Conservation (phyloP, 1,139 yeast species). For the Debaryomycetaceae sp. region DNA sequence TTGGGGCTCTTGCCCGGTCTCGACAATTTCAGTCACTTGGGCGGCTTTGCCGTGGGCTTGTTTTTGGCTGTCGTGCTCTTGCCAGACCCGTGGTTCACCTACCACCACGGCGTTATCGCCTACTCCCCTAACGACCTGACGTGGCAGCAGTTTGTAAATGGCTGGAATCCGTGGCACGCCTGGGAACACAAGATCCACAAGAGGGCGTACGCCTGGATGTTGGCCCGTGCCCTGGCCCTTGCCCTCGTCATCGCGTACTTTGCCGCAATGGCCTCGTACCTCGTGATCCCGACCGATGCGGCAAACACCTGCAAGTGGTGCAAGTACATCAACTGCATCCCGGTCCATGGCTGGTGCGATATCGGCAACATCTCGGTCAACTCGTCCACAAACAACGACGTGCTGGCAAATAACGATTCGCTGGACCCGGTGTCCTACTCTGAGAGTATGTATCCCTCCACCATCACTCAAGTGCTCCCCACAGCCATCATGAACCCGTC, state of each 20-base stretch:
- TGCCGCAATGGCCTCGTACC: slow-evolving; percentile 37
- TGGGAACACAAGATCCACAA: slow-evolving; percentile 22
- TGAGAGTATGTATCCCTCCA: neutral
- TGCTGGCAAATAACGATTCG: too few relatives aligned
- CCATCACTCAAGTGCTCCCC: neutral
- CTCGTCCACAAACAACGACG: too few relatives aligned
- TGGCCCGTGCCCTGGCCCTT: slow-evolving; percentile 35
- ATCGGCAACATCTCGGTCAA: slow-evolving; percentile 35
- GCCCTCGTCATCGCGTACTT: slow-evolving; percentile 41
- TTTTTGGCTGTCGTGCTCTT: slow-evolving; percentile 41
- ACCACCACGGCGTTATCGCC: slow-evolving; percentile 30
- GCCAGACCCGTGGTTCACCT: slow-evolving; percentile 47
- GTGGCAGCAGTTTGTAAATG: slow-evolving; percentile 30
- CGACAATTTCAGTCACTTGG: slow-evolving; percentile 69
- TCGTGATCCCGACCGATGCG: slow-evolving; percentile 12
- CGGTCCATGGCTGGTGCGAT: slow-evolving; percentile 68
- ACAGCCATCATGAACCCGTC: neutral
- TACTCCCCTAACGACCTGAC: slow-evolving; percentile 25
- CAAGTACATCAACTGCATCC: slow-evolving; percentile 61
- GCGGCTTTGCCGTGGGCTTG: slow-evolving; percentile 62
- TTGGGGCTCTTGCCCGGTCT: slow-evolving; percentile 65
- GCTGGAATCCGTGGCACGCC: slow-evolving; percentile 32
- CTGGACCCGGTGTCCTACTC: neutral
- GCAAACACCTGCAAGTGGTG: slow-evolving; percentile 50
- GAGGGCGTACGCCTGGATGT: slow-evolving; percentile 39